Evolutionary conservation across 176 grass and related monocot species (phyloP).

Genomic region (Juncus effusus): DNA sequence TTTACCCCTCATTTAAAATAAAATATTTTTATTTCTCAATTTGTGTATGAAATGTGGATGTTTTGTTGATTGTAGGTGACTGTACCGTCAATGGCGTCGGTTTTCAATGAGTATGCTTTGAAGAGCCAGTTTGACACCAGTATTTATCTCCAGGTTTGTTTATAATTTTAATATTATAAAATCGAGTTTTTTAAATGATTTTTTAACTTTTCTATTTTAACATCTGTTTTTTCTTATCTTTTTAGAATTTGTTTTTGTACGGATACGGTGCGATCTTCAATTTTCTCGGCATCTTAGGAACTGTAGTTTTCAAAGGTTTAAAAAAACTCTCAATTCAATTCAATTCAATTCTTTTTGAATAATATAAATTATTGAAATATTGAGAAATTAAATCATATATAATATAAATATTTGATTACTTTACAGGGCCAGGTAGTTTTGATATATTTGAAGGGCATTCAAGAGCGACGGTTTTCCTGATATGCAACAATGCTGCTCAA

Average conservation of each 20-base stretch:
- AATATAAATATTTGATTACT: conserved; percentile 25
- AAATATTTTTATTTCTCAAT: conserved; percentile 6
- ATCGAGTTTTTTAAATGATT: not conserved
- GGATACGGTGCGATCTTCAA: conserved; percentile 99
- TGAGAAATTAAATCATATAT: conserved; percentile 11
- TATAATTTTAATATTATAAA: conserved; percentile 1
- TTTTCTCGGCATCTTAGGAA: conserved; percentile 85
- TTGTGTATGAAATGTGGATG: not conserved
- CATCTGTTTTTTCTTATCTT: conserved; percentile 11
- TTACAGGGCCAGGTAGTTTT: conserved; percentile 83
- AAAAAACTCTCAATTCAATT: not conserved
- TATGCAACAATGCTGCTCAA: conserved; percentile 99
- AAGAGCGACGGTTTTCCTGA: conserved; percentile 84
- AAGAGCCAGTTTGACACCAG: conserved; percentile 98
- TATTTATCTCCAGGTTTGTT: conserved; percentile 91
- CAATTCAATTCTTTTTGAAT: conserved; percentile 10
- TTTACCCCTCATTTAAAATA: not conserved
- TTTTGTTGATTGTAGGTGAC: conserved; percentile 52
- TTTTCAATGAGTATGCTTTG: conserved; percentile 95
- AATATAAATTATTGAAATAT: conserved; percentile 25
- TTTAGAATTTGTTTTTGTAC: conserved; percentile 98
- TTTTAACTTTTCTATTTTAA: not conserved
- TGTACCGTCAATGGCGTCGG: conserved; percentile 91
- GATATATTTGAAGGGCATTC: conserved; percentile 95
- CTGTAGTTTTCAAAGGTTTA: conserved; percentile 79